Evolutionary conservation across 805 yeast species (phyloP).

Genomic region (Saccharomycopsis vini): DNA sequence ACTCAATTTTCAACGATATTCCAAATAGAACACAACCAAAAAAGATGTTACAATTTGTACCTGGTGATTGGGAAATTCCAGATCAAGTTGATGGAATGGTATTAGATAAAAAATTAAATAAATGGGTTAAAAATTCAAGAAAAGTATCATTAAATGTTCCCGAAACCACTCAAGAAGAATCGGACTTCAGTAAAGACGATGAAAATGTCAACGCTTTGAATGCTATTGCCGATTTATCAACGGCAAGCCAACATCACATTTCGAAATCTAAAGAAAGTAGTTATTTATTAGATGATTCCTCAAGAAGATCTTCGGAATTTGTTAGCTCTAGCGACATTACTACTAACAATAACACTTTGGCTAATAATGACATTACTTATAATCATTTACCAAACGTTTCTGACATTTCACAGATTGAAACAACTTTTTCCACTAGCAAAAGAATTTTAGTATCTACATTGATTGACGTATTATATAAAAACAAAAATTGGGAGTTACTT

Average conservation of each 20-base stretch:
- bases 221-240: slow-evolving; percentile 17
- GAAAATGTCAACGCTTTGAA: slow-evolving; percentile 17
- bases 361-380: slow-evolving; percentile 15
- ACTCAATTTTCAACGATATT: no score
- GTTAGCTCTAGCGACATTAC: background rate
- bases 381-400: slow-evolving; percentile 28
- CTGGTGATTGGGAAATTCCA: slow-evolving; percentile 18
- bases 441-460: slow-evolving; percentile 33
- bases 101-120: slow-evolving; percentile 9
- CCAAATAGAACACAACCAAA: slow-evolving; percentile 14
- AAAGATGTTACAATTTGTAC: slow-evolving; percentile 15
- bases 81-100: slow-evolving; percentile 14
- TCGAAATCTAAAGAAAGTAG: slow-evolving; percentile 1
- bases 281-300: background rate
- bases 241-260: slow-evolving; percentile 4
- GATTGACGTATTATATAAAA: slow-evolving; percentile 30
- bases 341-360: slow-evolving; percentile 1
- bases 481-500: slow-evolving; percentile 34
- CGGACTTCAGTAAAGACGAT: background rate
- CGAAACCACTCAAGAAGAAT: background rate
- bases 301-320: background rate
- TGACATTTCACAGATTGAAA: slow-evolving; percentile 33
- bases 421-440: slow-evolving; percentile 38
- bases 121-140: slow-evolving; percentile 15
- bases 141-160: background rate